Percentiles rank a stretch among this genome's conserved stretches.
Conservation (phyloP, 2,329 filamentous ascomycete genomes). For the Aspergillus hortae region DNA sequence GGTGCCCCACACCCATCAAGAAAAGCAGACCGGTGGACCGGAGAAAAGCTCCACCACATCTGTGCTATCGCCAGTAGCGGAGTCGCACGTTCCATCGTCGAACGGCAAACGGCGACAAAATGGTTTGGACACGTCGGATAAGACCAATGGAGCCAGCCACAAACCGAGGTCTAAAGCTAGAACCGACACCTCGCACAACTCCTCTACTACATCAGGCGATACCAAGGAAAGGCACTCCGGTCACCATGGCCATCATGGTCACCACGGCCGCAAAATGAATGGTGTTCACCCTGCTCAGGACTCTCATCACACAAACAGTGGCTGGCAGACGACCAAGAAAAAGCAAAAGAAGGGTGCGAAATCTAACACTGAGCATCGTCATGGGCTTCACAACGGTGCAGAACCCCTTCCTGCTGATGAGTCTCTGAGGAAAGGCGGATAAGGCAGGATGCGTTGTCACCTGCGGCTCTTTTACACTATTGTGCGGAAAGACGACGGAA, state of each 20-base stretch:
- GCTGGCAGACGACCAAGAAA: slow-evolving; percentile 46
- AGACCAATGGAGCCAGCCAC: slow-evolving; percentile 30
- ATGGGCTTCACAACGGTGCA: slow-evolving; percentile 24
- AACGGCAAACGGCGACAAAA: slow-evolving; percentile 31
- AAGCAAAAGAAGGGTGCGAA: slow-evolving; percentile 39
- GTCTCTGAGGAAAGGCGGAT: slow-evolving; percentile 45
- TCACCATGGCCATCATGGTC: slow-evolving; percentile 21
- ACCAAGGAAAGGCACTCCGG: slow-evolving; percentile 29
- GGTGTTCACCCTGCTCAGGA: slow-evolving; percentile 26
- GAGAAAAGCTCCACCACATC: slow-evolving; percentile 24
- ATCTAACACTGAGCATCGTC: slow-evolving; percentile 28
- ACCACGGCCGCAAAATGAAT: slow-evolving; percentile 28
- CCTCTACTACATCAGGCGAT: slow-evolving; percentile 17
- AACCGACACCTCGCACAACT: slow-evolving; percentile 23
- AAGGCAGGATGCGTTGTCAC: slow-evolving; percentile 12
- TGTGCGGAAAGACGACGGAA: no score
- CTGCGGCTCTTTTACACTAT: no score
- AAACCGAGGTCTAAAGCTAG: slow-evolving; percentile 35
- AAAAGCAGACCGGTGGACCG: slow-evolving; percentile 19
- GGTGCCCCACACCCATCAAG: slow-evolving; percentile 11
- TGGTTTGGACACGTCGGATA: slow-evolving; percentile 27
- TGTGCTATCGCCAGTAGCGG: slow-evolving; percentile 24
- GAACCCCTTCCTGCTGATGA: slow-evolving; percentile 42
- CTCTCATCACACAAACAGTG: slow-evolving; percentile 20
- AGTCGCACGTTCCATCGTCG: slow-evolving; percentile 27